Conservation (phyloP, 169 alveolate genomes). For the Eimeria praecox region DNA sequence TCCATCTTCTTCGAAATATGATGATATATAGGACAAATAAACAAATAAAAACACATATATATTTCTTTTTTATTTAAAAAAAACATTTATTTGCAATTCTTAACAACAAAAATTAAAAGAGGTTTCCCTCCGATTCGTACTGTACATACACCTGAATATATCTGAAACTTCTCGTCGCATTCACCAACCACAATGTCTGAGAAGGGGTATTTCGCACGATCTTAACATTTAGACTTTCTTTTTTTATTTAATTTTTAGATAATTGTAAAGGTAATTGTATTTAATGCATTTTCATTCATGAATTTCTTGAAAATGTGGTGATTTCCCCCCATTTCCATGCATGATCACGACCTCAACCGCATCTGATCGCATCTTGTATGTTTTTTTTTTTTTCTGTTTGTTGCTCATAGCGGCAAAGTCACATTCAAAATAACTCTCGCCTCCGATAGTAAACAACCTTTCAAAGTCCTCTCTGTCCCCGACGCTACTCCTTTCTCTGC, state of each 20-base stretch:
- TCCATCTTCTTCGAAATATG: background rate
- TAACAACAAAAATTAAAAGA: background rate
- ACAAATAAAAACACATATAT: background rate
- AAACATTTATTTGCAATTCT: background rate
- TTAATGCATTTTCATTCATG: background rate
- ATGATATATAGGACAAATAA: background rate
- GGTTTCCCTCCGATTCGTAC: background rate
- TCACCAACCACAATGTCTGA: conserved; percentile 13
- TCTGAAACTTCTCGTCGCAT: too few species aligned
- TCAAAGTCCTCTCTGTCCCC: conserved; percentile 73
- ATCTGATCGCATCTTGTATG: too few species aligned
- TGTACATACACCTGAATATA: conserved; percentile 7
- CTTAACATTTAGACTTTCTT: background rate
- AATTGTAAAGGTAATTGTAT: background rate
- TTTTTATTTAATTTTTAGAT: background rate
- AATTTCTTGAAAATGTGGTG: background rate
- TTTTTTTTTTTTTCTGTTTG: background rate
- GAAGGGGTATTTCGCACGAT: conserved; percentile 10
- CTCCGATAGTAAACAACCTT: conserved; percentile 75
- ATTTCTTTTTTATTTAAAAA: background rate
- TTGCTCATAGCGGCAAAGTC: conserved; percentile 59
- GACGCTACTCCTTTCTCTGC: conserved; percentile 78
- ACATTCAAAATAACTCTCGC: conserved; percentile 77
- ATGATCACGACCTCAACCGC: too few species aligned
- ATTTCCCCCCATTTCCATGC: background rate